Evolutionary conservation across 1,284 basidiomycete genomes (phyloP).

Genomic region (Marasmius fiardii): DNA sequence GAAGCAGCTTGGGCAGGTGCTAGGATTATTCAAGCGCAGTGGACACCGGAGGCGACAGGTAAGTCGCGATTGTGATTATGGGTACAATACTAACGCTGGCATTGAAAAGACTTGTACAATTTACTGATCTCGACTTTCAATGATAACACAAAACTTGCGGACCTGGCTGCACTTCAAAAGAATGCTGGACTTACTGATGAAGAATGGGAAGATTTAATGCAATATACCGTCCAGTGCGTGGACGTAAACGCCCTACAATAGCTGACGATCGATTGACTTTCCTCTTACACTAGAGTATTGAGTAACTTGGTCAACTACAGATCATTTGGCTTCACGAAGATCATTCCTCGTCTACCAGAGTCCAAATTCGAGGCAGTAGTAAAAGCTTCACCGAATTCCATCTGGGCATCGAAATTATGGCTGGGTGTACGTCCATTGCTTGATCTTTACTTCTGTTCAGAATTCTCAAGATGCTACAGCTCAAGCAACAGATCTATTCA

Average conservation of each 20-base stretch:
- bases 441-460: slow-evolving; percentile 9
- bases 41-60: slow-evolving; percentile 54
- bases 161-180: slow-evolving; percentile 51
- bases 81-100: slow-evolving; percentile 22
- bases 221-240: slow-evolving; percentile 66
- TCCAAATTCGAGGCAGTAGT: slow-evolving; percentile 64
- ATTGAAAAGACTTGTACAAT: slow-evolving; percentile 66
- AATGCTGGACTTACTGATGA: slow-evolving; percentile 49
- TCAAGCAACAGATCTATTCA: slow-evolving; percentile 73
- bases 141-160: slow-evolving; percentile 51
- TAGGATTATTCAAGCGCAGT: slow-evolving; percentile 79
- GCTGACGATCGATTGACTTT: not conserved
- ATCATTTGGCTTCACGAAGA: slow-evolving; percentile 81
- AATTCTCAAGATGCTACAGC: slow-evolving; percentile 32
- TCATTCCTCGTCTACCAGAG: slow-evolving; percentile 65
- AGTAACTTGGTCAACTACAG: slow-evolving; percentile 79
- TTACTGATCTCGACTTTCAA: slow-evolving; percentile 69
- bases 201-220: slow-evolving; percentile 68
- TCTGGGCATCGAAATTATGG: slow-evolving; percentile 59
- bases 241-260: not conserved
- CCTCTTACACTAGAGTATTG: slow-evolving; percentile 44
- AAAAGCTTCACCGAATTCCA: slow-evolving; percentile 52
- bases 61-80: not conserved
- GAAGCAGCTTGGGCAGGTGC: slow-evolving; percentile 79
- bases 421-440: slow-evolving; percentile 35